phyloP scores from a whole-genome alignment of 2,329 filamentous ascomycete species.

The Blastomyces parvus region DNA sequence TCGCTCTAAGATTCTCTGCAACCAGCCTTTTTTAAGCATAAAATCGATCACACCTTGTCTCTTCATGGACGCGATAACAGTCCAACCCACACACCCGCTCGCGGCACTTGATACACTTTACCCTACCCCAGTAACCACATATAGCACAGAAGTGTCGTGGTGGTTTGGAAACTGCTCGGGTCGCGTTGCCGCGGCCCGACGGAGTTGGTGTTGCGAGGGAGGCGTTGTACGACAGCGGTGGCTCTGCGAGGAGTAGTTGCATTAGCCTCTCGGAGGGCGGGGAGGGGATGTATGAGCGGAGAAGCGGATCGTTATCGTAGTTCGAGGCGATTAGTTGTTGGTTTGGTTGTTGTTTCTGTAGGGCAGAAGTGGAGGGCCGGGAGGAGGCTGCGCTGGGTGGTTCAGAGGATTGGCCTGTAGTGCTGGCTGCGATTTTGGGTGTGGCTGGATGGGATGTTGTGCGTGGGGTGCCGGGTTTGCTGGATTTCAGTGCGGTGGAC shows the following conservation, averaged over 20 bases:
- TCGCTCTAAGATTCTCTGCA: not conserved
- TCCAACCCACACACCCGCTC: slow-evolving; percentile 40
- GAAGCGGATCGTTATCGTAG: slow-evolving; percentile 36
- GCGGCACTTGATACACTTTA: slow-evolving; percentile 40
- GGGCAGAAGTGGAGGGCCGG: slow-evolving; percentile 1
- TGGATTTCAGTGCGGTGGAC: slow-evolving; percentile 9
- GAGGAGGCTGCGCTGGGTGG: not conserved
- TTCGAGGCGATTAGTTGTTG: slow-evolving; percentile 28
- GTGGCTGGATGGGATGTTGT: slow-evolving; percentile 2
- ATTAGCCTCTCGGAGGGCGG: slow-evolving; percentile 39
- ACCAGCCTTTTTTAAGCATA: slow-evolving; percentile 16
- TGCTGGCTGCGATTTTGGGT: not conserved
- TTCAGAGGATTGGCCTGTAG: slow-evolving; percentile 1
- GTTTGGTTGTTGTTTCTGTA: slow-evolving; percentile 7
- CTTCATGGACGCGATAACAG: slow-evolving; percentile 41
- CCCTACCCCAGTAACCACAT: slow-evolving; percentile 44
- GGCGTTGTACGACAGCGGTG: slow-evolving; percentile 39
- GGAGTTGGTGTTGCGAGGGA: slow-evolving; percentile 32
- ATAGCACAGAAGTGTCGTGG: slow-evolving; percentile 39
- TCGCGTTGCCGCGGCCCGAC: not conserved
- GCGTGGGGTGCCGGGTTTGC: slow-evolving; percentile 1
- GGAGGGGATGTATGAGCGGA: slow-evolving; percentile 34
- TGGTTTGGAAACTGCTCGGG: slow-evolving; percentile 21
- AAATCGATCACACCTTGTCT: slow-evolving; percentile 38
- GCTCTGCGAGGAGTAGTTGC: slow-evolving; percentile 37